Conservation (phyloP, 2,329 filamentous ascomycete species). For the Penicillium sp. region DNA sequence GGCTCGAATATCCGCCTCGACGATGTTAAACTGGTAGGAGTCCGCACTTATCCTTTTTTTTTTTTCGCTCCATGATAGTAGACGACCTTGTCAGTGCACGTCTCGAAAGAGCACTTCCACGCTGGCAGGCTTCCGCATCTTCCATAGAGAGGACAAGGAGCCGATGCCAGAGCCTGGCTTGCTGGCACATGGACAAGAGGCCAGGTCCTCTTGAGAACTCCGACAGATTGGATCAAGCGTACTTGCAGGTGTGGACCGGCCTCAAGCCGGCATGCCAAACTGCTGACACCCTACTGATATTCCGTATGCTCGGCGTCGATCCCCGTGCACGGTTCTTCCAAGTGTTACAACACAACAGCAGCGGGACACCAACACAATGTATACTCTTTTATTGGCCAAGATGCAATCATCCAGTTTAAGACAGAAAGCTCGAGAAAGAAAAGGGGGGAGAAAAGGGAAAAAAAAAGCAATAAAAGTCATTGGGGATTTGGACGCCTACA, state of each 20-base stretch:
- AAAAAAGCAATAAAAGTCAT: conserved; percentile 13
- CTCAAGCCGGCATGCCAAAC: not conserved
- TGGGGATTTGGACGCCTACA: conserved; percentile 24
- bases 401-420: conserved; percentile 14
- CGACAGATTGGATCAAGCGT: not conserved
- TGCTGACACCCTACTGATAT: not conserved
- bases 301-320: not conserved
- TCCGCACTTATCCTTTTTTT: not conserved
- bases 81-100: not conserved
- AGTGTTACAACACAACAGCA: not conserved
- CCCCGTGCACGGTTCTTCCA: not conserved
- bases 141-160: not conserved
- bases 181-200: not conserved
- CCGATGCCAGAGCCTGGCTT: not conserved
- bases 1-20: not conserved
- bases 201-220: not conserved
- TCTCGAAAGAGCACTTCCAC: not conserved
- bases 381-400: conserved; percentile 12
- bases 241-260: not conserved
- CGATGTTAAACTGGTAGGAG: not conserved
- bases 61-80: not conserved
- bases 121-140: not conserved
- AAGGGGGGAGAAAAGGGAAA: conserved; percentile 8
- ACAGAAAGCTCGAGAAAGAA: not conserved
- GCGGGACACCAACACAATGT: not conserved